Conservation (phyloP, 495 filamentous ascomycete species). For the Xanthoparmelia taractica region DNA sequence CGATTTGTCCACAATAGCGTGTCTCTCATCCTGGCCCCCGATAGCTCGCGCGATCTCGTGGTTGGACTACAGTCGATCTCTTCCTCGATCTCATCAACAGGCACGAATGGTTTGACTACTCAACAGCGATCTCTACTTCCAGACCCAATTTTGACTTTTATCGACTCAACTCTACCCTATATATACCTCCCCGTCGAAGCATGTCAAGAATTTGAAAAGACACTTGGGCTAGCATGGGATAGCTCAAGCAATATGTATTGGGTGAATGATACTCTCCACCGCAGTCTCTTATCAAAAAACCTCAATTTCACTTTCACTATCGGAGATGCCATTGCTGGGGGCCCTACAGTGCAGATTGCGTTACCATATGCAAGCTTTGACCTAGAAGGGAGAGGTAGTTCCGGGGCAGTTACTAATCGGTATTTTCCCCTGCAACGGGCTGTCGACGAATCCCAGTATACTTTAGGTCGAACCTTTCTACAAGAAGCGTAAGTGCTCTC, state of each 20-base stretch:
- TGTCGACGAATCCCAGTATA: conserved; percentile 42
- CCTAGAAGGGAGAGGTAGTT: too few relatives aligned
- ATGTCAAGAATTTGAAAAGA: conserved; percentile 45
- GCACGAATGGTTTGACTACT: conserved; percentile 12
- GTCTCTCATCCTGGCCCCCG: conserved; percentile 42
- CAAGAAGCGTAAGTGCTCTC: conserved; percentile 41
- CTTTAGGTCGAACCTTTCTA: conserved; percentile 47
- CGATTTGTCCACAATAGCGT: conserved; percentile 43
- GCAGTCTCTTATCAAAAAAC: conserved; percentile 36
- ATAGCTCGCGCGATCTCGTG: conserved; percentile 45
- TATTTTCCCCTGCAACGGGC: conserved; percentile 50
- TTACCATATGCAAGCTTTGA: conserved; percentile 51
- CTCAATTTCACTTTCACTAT: conserved; percentile 44
- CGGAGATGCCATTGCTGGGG: conserved; percentile 33
- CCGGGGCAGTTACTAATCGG: conserved; percentile 29
- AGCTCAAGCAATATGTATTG: conserved; percentile 38
- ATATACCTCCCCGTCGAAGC: conserved; percentile 47
- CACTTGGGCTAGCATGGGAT: conserved; percentile 45
- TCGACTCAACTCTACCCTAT: conserved; percentile 49
- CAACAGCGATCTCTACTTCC: conserved; percentile 13
- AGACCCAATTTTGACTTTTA: conserved; percentile 30
- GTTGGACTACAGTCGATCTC: conserved; percentile 43
- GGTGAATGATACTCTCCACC: conserved; percentile 40
- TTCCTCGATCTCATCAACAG: conserved; percentile 27
- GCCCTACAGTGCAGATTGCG: conserved; percentile 39